Evolutionary conservation across 1,284 basidiomycete genomes (phyloP), one percentile per base, ranked within the genome.

Genomic region (Cerioporus squamosus): DNA sequence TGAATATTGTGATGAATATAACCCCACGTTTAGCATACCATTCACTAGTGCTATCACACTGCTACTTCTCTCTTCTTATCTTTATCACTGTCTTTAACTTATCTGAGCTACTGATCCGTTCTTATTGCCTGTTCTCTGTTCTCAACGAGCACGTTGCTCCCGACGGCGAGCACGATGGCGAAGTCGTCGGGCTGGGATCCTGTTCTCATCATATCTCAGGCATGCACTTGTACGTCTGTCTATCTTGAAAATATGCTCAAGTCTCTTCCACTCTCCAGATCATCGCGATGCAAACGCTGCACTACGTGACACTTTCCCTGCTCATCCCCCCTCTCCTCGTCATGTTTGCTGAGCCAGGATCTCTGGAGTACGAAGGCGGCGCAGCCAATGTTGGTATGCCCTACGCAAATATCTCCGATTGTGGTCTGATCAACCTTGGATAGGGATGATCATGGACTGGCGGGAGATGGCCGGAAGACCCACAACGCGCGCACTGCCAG

Each of bases 391-490:
- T 96, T 46, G 92, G 90, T 82, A 71, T 66, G 87, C 74, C 42
- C 6, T 14, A 17, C n/a, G 15, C 9, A 8, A 36, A 9, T n/a
- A 38, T 10, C 9, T 20, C 9, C 20, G 20, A 23, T 29, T 24
- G 29, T 40, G 24, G 24, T n/a, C 47, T 51, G 12, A 57, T 31
- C 43, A 38, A 22, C 9, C 22, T 44, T 47, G 12, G 43, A 26
- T 54, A 90, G 88, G 89, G 9, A 93, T 95, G 91, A 80, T 98
- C 29, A 93, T 99, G 86, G 96, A 99, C 76, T 99, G 97, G 97
- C 83, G 94, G 47, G 93, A 98, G 74, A 89, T 99, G 83, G 91
- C 93, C 1, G 91, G 93, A 8, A 77, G 84, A 56, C 86, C 91
- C 2, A 94, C 93, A 0, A 83, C 90, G 1, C 82, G 81, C 57